These are phyloP conservation scores for Vitis hybrid DNA, from an alignment of 177 flowering plant species.

Conservation along the genomic window DNA sequence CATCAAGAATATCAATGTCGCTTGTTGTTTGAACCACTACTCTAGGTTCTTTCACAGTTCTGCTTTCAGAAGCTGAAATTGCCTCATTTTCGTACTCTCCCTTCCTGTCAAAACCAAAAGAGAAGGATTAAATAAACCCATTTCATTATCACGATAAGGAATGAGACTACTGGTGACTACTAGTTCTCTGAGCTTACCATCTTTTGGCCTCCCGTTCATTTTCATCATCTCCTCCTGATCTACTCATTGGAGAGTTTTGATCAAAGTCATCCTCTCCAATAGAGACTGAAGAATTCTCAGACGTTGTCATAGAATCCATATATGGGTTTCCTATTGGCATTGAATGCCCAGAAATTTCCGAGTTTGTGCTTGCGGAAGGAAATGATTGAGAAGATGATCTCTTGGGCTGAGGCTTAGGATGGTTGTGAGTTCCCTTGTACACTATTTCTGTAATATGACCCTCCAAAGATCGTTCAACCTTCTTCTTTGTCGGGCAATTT, in stretches of 20 bases:
- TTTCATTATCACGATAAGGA: not conserved
- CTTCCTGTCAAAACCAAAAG: slow-evolving; percentile 55
- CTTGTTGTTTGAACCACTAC: slow-evolving; percentile 94
- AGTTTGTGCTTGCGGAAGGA: slow-evolving; percentile 22
- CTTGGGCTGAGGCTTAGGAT: slow-evolving; percentile 80
- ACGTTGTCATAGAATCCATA: slow-evolving; percentile 44
- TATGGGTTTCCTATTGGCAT: slow-evolving; percentile 18
- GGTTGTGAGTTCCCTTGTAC: slow-evolving; percentile 86
- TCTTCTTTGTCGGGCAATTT: slow-evolving; percentile 84
- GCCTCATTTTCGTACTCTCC: slow-evolving; percentile 68
- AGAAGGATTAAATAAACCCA: not conserved
- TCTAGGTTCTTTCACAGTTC: slow-evolving; percentile 89
- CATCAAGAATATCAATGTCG: slow-evolving; percentile 97
- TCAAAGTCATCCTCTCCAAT: slow-evolving; percentile 80
- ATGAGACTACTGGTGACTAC: not conserved
- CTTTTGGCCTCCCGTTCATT: slow-evolving; percentile 75
- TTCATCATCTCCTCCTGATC: slow-evolving; percentile 66
- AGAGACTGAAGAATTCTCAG: slow-evolving; percentile 83
- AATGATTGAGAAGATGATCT: slow-evolving; percentile 45
- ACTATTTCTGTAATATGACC: slow-evolving; percentile 88
- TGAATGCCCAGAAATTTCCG: slow-evolving; percentile 36
- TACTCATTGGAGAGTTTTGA: slow-evolving; percentile 51
- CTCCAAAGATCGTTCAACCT: slow-evolving; percentile 75
- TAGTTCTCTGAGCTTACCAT: slow-evolving; percentile 47
- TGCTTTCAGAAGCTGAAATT: slow-evolving; percentile 51